phyloP scores from a whole-genome alignment of 805 yeast species.

The Candida gorgasii region DNA sequence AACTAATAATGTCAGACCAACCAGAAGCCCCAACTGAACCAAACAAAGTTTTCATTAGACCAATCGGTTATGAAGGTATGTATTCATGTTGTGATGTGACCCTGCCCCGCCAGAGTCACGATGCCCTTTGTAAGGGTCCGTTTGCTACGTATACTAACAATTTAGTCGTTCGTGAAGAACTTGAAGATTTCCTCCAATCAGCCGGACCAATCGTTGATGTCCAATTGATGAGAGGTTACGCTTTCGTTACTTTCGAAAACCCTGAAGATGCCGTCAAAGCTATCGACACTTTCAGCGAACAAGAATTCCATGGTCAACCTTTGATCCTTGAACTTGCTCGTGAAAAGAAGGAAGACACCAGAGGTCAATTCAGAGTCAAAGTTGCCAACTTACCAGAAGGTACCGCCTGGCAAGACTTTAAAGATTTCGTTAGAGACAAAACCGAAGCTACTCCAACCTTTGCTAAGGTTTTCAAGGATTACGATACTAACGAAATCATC shows the following conservation, averaged over 20 bases:
- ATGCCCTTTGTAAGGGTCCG: no score
- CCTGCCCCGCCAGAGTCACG: no score
- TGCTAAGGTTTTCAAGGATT: constrained; percentile 51
- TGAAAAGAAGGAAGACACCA: constrained; percentile 57
- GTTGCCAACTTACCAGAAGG: constrained; percentile 71
- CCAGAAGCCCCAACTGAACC: constrained; percentile 21
- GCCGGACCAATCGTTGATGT: constrained; percentile 69
- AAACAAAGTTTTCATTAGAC: constrained; percentile 55
- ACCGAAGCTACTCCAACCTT: constrained; percentile 64
- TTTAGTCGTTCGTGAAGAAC: constrained; percentile 46
- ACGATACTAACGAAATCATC: constrained; percentile 43
- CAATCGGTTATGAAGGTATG: constrained; percentile 54
- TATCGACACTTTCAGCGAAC: constrained; percentile 44
- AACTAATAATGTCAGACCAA: constrained; percentile 7
- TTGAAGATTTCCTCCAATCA: constrained; percentile 66
- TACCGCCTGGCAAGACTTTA: constrained; percentile 84
- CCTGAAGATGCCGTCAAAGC: constrained; percentile 55
- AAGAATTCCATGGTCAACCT: constrained; percentile 51
- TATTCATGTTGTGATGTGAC: no score
- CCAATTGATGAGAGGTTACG: constrained; percentile 78
- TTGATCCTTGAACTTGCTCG: constrained; percentile 56
- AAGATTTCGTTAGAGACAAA: constrained; percentile 85
- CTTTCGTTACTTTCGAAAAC: constrained; percentile 81
- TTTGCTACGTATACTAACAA: constrained; percentile 9
- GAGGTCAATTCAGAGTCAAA: constrained; percentile 73